phyloP scores from a whole-genome alignment of 1,284 basidiomycete species.

The Tetrapyrgos nigripes region DNA sequence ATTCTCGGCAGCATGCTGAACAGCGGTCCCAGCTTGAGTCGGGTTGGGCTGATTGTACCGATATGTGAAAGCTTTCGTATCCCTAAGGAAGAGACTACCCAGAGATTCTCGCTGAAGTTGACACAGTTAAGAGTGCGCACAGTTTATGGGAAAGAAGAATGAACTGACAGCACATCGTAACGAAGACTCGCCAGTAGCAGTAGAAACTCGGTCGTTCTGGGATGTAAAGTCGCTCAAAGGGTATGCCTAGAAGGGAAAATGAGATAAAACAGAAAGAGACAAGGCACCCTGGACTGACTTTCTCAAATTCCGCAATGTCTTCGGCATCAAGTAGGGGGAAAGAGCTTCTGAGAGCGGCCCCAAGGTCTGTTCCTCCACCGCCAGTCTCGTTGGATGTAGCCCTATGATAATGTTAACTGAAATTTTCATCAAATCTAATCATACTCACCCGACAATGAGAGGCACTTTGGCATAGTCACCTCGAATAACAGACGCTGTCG shows the following conservation, averaged over 20 bases:
- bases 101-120: constrained; percentile 55
- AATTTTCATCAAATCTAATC: background rate
- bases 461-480: constrained; percentile 56
- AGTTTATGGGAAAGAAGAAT: background rate
- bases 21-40: constrained; percentile 38
- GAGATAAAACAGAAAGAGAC: background rate
- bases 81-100: constrained; percentile 44
- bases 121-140: too few relatives aligned
- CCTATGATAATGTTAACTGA: background rate
- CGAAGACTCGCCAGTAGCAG: constrained; percentile 54
- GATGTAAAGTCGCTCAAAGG: constrained; percentile 42
- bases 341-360: constrained; percentile 4
- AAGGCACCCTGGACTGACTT: background rate
- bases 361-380: constrained; percentile 12
- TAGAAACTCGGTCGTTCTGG: constrained; percentile 45
- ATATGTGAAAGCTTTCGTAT: constrained; percentile 18
- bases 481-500: constrained; percentile 48
- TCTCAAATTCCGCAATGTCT: constrained; percentile 9
- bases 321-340: constrained; percentile 4
- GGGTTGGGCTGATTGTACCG: constrained; percentile 57
- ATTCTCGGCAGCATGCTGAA: constrained; percentile 62
- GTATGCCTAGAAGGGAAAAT: constrained; percentile 2
- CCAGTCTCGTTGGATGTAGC: constrained; percentile 18
- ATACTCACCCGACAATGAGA: constrained; percentile 63
- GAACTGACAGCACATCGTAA: constrained; percentile 55